These are phyloP conservation scores for Hirschioporus abietinus DNA, from an alignment of 768 basidiomycete species.

Conservation along the genomic window DNA sequence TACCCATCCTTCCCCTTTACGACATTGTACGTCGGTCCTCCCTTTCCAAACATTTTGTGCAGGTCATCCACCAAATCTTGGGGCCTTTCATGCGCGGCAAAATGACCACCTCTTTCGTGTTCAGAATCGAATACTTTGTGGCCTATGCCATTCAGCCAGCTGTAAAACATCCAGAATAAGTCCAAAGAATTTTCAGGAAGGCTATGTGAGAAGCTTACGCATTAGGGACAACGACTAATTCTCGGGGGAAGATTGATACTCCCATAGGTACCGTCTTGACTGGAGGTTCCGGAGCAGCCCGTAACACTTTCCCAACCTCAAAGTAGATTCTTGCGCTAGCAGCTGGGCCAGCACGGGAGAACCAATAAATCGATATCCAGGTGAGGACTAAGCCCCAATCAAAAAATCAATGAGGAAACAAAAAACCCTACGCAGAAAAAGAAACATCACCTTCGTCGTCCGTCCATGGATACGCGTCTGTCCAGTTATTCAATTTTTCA, in stretches of 20 bases:
- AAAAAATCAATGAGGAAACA: conserved; percentile 19
- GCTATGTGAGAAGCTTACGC: conserved; percentile 26
- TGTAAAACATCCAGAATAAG: conserved; percentile 14
- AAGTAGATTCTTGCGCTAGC: conserved; percentile 57
- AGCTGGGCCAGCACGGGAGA: conserved; percentile 53
- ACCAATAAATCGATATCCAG: conserved; percentile 55
- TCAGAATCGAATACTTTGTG: conserved; percentile 42
- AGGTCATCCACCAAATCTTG: conserved; percentile 43
- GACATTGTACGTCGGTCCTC: conserved; percentile 42
- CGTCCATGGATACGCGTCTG: conserved; percentile 50
- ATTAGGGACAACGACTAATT: conserved; percentile 28
- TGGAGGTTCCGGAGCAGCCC: conserved; percentile 3
- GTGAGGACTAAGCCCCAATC: conserved; percentile 43
- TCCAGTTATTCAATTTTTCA: conserved; percentile 44
- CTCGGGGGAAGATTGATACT: conserved; percentile 48
- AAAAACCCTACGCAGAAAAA: neutral
- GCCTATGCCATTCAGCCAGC: conserved; percentile 36
- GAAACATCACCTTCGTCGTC: conserved; percentile 42
- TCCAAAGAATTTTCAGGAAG: neutral
- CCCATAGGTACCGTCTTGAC: conserved; percentile 38
- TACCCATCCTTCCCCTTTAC: conserved; percentile 42
- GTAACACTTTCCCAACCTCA: conserved; percentile 28
- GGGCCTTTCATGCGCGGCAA: conserved; percentile 49
- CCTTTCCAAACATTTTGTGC: conserved; percentile 51
- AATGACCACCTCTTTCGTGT: conserved; percentile 53